Percentiles rank a stretch among this genome's conserved stretches.
phyloP scores from a whole-genome alignment of 1,284 basidiomycete species.

The Boletus sp. region DNA sequence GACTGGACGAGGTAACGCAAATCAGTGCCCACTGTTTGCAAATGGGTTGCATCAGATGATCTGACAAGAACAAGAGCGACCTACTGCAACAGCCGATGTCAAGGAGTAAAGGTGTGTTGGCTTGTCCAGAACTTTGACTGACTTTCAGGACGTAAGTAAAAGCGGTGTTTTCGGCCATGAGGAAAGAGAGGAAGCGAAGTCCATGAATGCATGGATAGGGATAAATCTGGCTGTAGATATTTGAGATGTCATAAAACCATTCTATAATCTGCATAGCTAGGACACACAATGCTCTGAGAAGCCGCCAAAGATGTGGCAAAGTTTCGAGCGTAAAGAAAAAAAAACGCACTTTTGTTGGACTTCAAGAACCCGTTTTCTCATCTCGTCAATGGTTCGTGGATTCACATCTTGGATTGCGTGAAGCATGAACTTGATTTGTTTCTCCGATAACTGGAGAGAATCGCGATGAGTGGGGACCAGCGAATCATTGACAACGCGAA shows the following conservation, averaged over 20 bases:
- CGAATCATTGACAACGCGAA: background rate
- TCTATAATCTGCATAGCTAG: background rate
- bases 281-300: slow-evolving; percentile 6
- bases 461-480: slow-evolving; percentile 7
- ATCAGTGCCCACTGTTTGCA: slow-evolving; percentile 37
- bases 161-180: slow-evolving; percentile 35
- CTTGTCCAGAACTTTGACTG: background rate
- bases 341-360: slow-evolving; percentile 2
- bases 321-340: background rate
- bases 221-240: slow-evolving; percentile 31
- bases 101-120: slow-evolving; percentile 31
- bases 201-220: slow-evolving; percentile 43
- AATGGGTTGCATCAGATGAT: background rate
- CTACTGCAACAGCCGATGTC: slow-evolving; percentile 44
- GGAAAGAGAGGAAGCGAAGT: slow-evolving; percentile 39
- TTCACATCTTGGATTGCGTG: slow-evolving; percentile 7
- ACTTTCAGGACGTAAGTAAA: slow-evolving; percentile 33
- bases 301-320: background rate
- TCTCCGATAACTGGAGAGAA: background rate
- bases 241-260: background rate
- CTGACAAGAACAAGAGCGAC: slow-evolving; percentile 8
- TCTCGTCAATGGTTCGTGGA: background rate
- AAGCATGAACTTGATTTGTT: slow-evolving; percentile 5
- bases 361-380: slow-evolving; percentile 7
- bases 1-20: slow-evolving; percentile 39